Conservation (phyloP, 2,329 filamentous ascomycete genomes). For the Ambrosiella beaveri region DNA sequence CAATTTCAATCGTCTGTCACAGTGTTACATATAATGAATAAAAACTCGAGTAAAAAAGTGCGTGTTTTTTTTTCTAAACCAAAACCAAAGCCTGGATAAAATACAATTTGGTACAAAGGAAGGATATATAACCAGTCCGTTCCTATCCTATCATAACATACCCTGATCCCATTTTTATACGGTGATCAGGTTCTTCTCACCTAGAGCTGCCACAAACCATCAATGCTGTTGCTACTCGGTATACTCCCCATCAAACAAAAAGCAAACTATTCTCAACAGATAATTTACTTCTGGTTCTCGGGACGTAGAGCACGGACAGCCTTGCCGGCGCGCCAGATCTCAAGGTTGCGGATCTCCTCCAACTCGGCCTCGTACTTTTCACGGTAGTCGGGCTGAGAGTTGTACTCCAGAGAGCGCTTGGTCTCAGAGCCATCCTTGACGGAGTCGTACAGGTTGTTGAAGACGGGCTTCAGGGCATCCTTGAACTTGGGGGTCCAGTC, state of each 20-base stretch:
- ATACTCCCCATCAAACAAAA: not conserved
- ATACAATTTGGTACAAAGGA: constrained; percentile 13
- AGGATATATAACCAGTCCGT: constrained; percentile 7
- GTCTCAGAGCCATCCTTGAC: constrained; percentile 89
- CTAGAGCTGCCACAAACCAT: not conserved
- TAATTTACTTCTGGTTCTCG: constrained; percentile 61
- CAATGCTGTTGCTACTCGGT: constrained; percentile 12
- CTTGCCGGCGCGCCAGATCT: constrained; percentile 99
- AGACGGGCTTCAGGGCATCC: constrained; percentile 94
- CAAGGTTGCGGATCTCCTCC: constrained; percentile 91
- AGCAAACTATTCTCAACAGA: not conserved
- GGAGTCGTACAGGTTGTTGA: constrained; percentile 90
- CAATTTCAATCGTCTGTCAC: not conserved
- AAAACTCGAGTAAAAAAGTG: constrained; percentile 1
- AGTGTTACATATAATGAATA: not conserved
- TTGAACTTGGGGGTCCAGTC: constrained; percentile 98
- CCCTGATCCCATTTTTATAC: not conserved
- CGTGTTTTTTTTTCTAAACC: constrained; percentile 9
- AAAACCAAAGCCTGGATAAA: constrained; percentile 10
- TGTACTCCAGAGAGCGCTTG: constrained; percentile 91
- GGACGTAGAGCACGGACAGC: constrained; percentile 77
- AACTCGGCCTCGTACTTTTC: constrained; percentile 96
- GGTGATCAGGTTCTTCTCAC: not conserved
- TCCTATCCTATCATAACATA: constrained; percentile 11
- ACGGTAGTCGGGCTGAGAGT: constrained; percentile 88